phyloP scores from a whole-genome alignment of 1,284 basidiomycete species.

The Amylostereum areolatum region DNA sequence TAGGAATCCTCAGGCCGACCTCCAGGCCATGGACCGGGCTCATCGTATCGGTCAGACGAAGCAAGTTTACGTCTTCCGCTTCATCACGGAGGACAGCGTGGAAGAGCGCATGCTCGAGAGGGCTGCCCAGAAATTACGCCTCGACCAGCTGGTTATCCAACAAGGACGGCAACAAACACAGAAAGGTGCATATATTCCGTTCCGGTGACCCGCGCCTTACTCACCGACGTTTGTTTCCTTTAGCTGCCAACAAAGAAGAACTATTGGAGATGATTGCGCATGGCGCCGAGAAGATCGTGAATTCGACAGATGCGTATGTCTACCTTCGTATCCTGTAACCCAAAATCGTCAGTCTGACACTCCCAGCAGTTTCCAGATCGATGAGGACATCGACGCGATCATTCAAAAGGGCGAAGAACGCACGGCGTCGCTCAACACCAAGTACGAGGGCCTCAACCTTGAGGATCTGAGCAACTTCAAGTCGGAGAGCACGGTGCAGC shows the following conservation, averaged over 20 bases:
- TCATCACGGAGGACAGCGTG: conserved; percentile 95
- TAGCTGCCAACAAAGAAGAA: conserved; percentile 93
- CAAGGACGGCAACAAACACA: conserved; percentile 78
- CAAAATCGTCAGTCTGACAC: background rate
- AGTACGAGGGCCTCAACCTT: conserved; percentile 90
- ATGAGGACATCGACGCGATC: conserved; percentile 94
- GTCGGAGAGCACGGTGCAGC: conserved; percentile 81
- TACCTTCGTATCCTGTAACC: conserved; percentile 1
- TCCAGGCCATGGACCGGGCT: conserved; percentile 99
- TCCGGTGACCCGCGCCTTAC: too few relatives aligned
- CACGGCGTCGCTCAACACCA: conserved; percentile 84
- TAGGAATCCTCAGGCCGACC: conserved; percentile 97
- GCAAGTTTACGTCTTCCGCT: conserved; percentile 97
- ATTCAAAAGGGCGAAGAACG: conserved; percentile 90
- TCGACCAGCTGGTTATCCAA: conserved; percentile 98
- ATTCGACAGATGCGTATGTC: conserved; percentile 58
- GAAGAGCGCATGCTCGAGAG: conserved; percentile 97
- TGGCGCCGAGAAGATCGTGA: conserved; percentile 97
- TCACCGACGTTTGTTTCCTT: background rate
- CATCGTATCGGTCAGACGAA: conserved; percentile 99
- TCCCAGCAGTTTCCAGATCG: conserved; percentile 61
- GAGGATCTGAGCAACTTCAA: conserved; percentile 98
- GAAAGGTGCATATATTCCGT: conserved; percentile 41
- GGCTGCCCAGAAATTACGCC: conserved; percentile 92
- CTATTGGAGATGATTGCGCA: conserved; percentile 98